Conservation (phyloP, 148 eudicot species). For the Hydrangea macrophylla region DNA sequence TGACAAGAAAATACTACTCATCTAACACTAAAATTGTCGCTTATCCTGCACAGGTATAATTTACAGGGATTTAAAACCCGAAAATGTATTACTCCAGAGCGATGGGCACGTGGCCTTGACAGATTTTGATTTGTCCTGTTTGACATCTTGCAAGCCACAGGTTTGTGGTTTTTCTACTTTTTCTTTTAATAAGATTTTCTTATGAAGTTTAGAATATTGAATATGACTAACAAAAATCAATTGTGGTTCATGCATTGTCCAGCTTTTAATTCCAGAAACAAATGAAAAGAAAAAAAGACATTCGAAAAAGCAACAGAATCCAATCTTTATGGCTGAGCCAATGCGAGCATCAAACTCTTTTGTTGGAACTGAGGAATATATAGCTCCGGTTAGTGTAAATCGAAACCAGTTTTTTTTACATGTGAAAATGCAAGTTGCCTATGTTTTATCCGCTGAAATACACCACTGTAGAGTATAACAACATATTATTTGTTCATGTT, state of each 20-base stretch:
- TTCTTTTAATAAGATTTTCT: not conserved
- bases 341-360: conserved; percentile 96
- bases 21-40: not conserved
- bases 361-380: conserved; percentile 99
- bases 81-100: conserved; percentile 77
- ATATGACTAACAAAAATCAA: not conserved
- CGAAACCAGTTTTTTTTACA: no score
- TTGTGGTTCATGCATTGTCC: conserved; percentile 17
- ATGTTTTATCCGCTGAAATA: no score
- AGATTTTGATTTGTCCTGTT: conserved; percentile 95
- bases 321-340: conserved; percentile 95
- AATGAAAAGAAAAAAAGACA: conserved; percentile 68
- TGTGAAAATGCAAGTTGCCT: no score
- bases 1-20: no score
- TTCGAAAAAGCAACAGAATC: conserved; percentile 60
- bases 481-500: no score
- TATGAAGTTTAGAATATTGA: not conserved
- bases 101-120: conserved; percentile 84
- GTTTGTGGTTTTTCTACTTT: conserved; percentile 28
- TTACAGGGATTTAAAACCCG: conserved; percentile 95
- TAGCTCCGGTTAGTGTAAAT: conserved; percentile 76
- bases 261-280: conserved; percentile 69
- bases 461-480: no score
- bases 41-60: conserved; percentile 66
- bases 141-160: conserved; percentile 98